phyloP scores from a whole-genome alignment of 352 stramenopile genomes.

The Phytophthora niederhauseri region DNA sequence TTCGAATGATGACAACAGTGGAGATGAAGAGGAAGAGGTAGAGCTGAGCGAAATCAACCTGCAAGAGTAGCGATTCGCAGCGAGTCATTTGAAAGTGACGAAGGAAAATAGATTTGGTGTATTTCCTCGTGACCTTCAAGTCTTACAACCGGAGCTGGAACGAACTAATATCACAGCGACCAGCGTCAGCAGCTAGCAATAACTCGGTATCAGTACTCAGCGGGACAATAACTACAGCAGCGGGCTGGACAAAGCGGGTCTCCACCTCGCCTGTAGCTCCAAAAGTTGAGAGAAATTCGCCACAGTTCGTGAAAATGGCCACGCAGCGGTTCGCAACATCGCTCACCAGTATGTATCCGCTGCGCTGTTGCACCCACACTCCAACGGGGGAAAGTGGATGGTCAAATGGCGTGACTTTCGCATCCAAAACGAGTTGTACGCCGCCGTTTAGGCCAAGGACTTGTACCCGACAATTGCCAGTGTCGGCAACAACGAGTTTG shows the following conservation, averaged over 20 bases:
- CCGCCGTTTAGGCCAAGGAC: constrained; percentile 43
- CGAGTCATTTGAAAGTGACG: constrained; percentile 12
- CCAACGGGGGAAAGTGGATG: constrained; percentile 44
- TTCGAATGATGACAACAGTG: constrained; percentile 31
- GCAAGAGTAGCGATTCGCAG: constrained; percentile 36
- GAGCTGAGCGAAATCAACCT: constrained; percentile 67
- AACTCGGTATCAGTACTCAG: constrained; percentile 4
- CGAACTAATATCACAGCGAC: constrained; percentile 41
- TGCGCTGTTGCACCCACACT: constrained; percentile 52
- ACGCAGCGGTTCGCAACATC: constrained; percentile 55
- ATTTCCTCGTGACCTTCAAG: neutral
- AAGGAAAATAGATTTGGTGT: constrained; percentile 31
- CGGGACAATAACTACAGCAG: constrained; percentile 25
- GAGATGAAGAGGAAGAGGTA: constrained; percentile 24
- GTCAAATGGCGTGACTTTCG: constrained; percentile 51
- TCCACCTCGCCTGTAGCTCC: constrained; percentile 50
- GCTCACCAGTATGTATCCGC: constrained; percentile 52
- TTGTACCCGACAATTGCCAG: constrained; percentile 61
- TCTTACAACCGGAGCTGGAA: constrained; percentile 35
- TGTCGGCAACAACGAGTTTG: constrained; percentile 62
- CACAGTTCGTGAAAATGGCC: constrained; percentile 51
- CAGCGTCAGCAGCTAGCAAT: constrained; percentile 37
- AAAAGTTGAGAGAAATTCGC: constrained; percentile 52
- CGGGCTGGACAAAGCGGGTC: constrained; percentile 51
- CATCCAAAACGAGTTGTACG: constrained; percentile 41